These are phyloP conservation scores for Cystobasidium slooffiae DNA, from an alignment of 1,284 basidiomycete genomes.

Conservation along the genomic window DNA sequence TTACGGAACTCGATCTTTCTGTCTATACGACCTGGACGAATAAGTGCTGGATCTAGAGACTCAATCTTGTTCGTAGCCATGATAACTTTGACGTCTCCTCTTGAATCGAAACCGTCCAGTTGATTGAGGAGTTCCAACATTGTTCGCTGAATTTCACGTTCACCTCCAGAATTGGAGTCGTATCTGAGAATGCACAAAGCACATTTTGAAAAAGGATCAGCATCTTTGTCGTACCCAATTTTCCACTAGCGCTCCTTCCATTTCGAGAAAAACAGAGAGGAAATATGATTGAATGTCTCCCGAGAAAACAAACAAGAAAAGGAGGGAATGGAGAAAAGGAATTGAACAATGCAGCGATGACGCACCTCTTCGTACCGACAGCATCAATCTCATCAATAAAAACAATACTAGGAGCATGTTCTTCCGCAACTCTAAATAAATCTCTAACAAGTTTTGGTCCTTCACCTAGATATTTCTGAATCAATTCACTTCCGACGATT, in stretches of 20 bases:
- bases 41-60: conserved; percentile 91
- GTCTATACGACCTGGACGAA: conserved; percentile 97
- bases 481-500: conserved; percentile 96
- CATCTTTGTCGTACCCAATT: background rate
- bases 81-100: conserved; percentile 95
- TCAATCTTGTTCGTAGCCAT: conserved; percentile 95
- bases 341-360: background rate
- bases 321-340: too few species aligned
- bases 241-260: too few species aligned
- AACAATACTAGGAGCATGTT: conserved; percentile 60
- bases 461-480: conserved; percentile 98
- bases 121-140: conserved; percentile 64
- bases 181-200: conserved; percentile 51
- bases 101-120: conserved; percentile 98
- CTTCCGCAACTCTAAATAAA: conserved; percentile 60
- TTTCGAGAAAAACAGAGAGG: too few species aligned
- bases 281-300: too few species aligned
- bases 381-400: conserved; percentile 62
- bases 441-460: conserved; percentile 63
- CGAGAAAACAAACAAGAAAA: too few species aligned
- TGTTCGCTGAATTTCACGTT: conserved; percentile 60
- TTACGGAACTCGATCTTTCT: conserved; percentile 74
- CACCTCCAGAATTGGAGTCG: conserved; percentile 60
- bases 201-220: background rate
- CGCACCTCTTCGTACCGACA: conserved; percentile 59